Conservation (phyloP, 2,329 filamentous ascomycete genomes). For the Chaetomium olivaceum region DNA sequence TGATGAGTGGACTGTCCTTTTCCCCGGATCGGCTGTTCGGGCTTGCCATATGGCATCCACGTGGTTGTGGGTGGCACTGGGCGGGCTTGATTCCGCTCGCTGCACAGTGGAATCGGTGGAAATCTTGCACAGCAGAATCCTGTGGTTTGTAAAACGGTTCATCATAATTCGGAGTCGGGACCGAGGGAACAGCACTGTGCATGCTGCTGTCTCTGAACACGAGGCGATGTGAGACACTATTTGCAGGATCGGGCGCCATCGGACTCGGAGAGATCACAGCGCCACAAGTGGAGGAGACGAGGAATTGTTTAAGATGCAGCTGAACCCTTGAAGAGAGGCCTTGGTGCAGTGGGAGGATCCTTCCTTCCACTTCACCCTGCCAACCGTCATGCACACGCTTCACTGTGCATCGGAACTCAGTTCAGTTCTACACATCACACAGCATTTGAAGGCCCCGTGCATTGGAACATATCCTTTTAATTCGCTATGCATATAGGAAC, state of each 20-base stretch:
- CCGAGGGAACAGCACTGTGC: not conserved
- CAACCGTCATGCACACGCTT: not conserved
- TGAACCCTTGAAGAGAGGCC: not conserved
- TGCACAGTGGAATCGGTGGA: not conserved
- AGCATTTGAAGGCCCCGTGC: not conserved
- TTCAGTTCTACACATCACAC: too few species aligned
- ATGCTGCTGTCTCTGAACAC: not conserved
- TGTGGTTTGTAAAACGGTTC: not conserved
- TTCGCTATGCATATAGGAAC: not conserved
- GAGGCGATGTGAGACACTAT: not conserved
- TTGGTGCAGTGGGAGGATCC: not conserved
- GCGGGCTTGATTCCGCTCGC: not conserved
- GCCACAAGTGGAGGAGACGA: not conserved
- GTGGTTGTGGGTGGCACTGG: not conserved
- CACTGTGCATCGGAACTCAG: not conserved
- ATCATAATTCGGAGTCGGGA: not conserved
- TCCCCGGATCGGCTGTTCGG: constrained; percentile 6
- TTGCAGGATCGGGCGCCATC: not conserved
- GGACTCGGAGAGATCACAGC: not conserved
- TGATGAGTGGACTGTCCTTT: not conserved
- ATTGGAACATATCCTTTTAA: not conserved
- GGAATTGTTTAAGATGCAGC: not conserved
- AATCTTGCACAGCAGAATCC: not conserved
- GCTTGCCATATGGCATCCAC: constrained; percentile 19
- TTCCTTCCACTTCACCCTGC: not conserved